Evolutionary conservation across 1,284 basidiomycete species (phyloP), one percentile per base, ranked within the genome.

Genomic region (Singerocomus rubriflavus): DNA sequence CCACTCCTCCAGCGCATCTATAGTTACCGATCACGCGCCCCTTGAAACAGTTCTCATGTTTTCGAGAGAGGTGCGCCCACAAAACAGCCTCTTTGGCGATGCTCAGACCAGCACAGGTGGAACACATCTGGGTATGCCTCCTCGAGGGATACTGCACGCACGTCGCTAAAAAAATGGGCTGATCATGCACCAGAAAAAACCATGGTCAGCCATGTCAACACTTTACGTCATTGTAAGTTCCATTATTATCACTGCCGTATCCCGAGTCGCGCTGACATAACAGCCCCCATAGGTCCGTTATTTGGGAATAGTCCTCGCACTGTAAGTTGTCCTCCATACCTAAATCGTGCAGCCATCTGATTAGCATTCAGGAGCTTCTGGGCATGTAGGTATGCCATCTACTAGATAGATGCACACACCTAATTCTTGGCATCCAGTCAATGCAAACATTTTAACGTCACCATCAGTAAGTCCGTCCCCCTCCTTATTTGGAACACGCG

Each of bases 121-220:
- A 60, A 52, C 38, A 58, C 17, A 34, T 60, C 7, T 59, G 57
- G 60, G 58, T 60, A 45, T 11, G 57, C 31, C 21, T 21, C 25
- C 33, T 56, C 17, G 13, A 33, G n/a, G 14, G 4, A 21, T 2
- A 31, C 14, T 7, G 7, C 8, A 16, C 16, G 9, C 33, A 27
- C 8, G 4, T n/a, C 21, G n/a, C 40, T 57, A 21, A 21, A 0
- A 42, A 21, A 21, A 14, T 14, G 29, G 13, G 21, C 21, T 21
- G 21, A 21, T 21, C 2, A 21, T 21, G 2, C 21, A 21, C 4
- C 27, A 60, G 58, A 42, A 42, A 55, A 41, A 12, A 17, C 39
- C n/a, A 36, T 62, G 44, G 56, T 36, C 48, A 2, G 45, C 40
- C 11, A 61, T 61, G 59, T 57, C 59, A 1, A 52, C 41, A 2